Evolutionary conservation across 139 green algal species (phyloP), one percentile per base, ranked within the genome.

Genomic region (Chlamydomonas sphaeroides): DNA sequence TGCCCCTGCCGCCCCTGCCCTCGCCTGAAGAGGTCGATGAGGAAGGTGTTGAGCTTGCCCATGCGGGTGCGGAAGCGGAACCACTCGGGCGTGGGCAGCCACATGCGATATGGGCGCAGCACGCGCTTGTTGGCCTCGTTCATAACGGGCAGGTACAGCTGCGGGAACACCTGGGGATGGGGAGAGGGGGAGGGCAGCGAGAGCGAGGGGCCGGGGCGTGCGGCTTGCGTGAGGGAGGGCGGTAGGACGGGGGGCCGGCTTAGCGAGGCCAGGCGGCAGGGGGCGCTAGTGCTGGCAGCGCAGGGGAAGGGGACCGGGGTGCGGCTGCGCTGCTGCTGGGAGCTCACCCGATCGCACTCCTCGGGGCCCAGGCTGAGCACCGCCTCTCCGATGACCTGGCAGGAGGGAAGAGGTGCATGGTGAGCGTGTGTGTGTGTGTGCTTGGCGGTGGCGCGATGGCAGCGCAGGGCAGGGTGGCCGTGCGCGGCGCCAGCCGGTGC

Each of bases 71-170:
- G 45, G 80, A 85, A 88, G 41, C 74, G 57, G 79, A 93, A 94
- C 88, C 88, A 94, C 39, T 84, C 84, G 2, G 83, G 88, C 23
- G 85, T 93, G 49, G 93, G 95, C 36, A 98, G 78, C 69, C 94
- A 95, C 79, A 91, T 87, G 59, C 96, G 91, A 92, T 96, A 98
- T 0, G 95, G 94, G 18, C 86, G 90, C 85, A 99, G 87, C 79
- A 95, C 91, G 20, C 96, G 92, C 68, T 66, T 41, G 87, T 99
- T 97, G 87, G 85, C 91, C 89, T 99, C 96, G 76, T 96, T 93
- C 96, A 99, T 99, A 5, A 98, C 93, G 20, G 96, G 96, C 49
- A 99, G 89, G 85, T 98, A 99, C 72, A 98, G 89, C 78, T 93
- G 69, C 3, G 96, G 95, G 78, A 99, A 98, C 18, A 99, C 91